Conservation (phyloP, 2,329 filamentous ascomycete genomes). For the Sporothrix protearum region DNA sequence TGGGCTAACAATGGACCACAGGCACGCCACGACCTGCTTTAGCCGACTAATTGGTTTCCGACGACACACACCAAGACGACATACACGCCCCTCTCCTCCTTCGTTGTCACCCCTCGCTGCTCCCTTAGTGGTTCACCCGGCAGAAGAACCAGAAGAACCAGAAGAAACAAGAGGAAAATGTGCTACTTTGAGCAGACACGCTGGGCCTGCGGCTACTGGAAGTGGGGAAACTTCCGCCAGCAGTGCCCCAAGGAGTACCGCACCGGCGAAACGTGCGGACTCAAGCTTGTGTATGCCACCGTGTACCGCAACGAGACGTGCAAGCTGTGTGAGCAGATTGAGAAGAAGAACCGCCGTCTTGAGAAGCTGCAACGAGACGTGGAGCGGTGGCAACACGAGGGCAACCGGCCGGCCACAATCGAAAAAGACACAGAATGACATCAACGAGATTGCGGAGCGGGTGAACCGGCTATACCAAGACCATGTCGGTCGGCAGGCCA, state of each 20-base stretch:
- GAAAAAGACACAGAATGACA: constrained; percentile 66
- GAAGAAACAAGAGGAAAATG: constrained; percentile 47
- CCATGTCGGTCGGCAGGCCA: constrained; percentile 42
- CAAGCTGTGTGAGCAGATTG: constrained; percentile 83
- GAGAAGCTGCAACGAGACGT: constrained; percentile 72
- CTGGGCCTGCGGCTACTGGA: constrained; percentile 85
- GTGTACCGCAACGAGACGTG: constrained; percentile 63
- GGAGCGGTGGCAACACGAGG: constrained; percentile 71
- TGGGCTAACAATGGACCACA: constrained; percentile 5
- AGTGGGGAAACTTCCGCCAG: constrained; percentile 88
- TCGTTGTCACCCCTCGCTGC: neutral
- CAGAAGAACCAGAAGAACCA: neutral
- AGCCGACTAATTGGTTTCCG: constrained; percentile 3
- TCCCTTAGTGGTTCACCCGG: neutral
- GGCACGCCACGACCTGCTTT: neutral
- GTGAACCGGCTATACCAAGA: constrained; percentile 46
- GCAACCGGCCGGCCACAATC: constrained; percentile 69
- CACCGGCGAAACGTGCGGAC: constrained; percentile 91
- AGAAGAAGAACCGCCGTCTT: constrained; percentile 74
- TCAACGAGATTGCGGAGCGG: constrained; percentile 61
- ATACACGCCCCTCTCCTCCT: neutral
- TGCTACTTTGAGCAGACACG: constrained; percentile 93
- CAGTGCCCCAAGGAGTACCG: constrained; percentile 94
- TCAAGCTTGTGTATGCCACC: constrained; percentile 81
- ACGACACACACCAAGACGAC: neutral